Conservation (phyloP, 2,329 filamentous ascomycete species). For the Neofusicoccum umdonicola region DNA sequence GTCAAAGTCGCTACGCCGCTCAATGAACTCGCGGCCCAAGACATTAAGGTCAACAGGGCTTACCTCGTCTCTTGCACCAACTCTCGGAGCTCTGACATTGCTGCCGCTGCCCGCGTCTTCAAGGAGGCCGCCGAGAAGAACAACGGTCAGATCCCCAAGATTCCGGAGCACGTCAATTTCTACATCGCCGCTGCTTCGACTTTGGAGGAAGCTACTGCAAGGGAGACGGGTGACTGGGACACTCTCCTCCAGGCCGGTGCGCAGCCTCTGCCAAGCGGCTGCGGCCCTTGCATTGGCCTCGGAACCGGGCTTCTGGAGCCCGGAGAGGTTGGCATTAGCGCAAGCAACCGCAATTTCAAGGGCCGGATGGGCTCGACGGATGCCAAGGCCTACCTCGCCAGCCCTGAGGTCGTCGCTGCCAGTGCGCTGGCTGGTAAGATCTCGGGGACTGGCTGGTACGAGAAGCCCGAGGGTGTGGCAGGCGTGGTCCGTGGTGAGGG, state of each 20-base stretch:
- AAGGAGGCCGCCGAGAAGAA: conserved; percentile 65
- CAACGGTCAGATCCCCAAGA: conserved; percentile 62
- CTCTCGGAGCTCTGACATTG: conserved; percentile 74
- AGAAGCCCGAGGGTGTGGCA: conserved; percentile 65
- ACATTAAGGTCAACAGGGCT: conserved; percentile 78
- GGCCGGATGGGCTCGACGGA: conserved; percentile 81
- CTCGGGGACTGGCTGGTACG: conserved; percentile 74
- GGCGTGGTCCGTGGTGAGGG: conserved; percentile 72
- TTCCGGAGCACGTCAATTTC: conserved; percentile 74
- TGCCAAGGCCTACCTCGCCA: conserved; percentile 81
- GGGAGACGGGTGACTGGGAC: conserved; percentile 84
- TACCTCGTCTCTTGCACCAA: conserved; percentile 94
- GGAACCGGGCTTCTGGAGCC: conserved; percentile 75
- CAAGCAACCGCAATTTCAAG: conserved; percentile 86
- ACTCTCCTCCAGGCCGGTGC: conserved; percentile 77
- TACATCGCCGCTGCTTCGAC: conserved; percentile 87
- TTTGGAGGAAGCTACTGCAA: conserved; percentile 72
- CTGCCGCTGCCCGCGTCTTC: conserved; percentile 81
- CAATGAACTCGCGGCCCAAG: conserved; percentile 65
- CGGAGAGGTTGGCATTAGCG: conserved; percentile 83
- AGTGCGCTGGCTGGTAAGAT: conserved; percentile 75
- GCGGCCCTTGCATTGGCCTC: conserved; percentile 83
- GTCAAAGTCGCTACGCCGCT: conserved; percentile 85
- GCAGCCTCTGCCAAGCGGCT: conserved; percentile 66
- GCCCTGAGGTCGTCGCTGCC: conserved; percentile 88